Base-by-base conservation (phyloP, 1,284 basidiomycete genomes). In the Trametes polyzona region DNA sequence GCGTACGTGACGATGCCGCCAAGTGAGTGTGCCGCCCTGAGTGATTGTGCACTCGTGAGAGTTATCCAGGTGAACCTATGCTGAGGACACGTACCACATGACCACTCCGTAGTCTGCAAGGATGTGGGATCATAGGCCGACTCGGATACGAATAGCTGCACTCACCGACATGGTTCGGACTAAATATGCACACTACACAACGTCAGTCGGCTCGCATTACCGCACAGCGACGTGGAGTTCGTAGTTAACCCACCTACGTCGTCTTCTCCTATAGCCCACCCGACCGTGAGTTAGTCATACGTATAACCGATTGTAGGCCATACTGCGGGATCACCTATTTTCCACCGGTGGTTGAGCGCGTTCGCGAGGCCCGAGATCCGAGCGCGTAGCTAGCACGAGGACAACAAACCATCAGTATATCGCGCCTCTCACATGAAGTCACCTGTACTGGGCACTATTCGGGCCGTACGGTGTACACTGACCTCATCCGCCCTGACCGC, bases 1-100 rank as follows among this genome's bases (percentile, higher is more conserved):
- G 62, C 79, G 64, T 70, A 84, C 78, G 65, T 62, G 4, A 87
- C 76, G 47, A 86, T 82, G 8, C 76, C 90, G n/a, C 90, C 89
- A 88, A 54, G 71, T 36, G 81, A 78, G 61, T 90, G 89, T 2
- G 76, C 71, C 1, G 88, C 90, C 90, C 66, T 47, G 23, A 4
- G 12, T 17, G 8, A 30, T 24, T 36, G 12, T 10, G 10, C 10
- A 5, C 16, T 21, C 5, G 30, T 32, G 29, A 23, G 26, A 9
- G 36, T 50, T 16, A 57, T 44, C 56, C 26, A 4, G 14, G 9
- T 21, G 11, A 24, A 23, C 23, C 21, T 17, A 17, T n/a, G 27
- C 17, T 5, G 14, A 12, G 24, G 8, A 8, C 1, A 36, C 51
- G 5, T 39, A 52, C 51, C 51, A 52, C 24, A 52, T 44, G 3